phyloP scores from a whole-genome alignment of 1,139 yeast species.

The Saccharomyces hybrid region DNA sequence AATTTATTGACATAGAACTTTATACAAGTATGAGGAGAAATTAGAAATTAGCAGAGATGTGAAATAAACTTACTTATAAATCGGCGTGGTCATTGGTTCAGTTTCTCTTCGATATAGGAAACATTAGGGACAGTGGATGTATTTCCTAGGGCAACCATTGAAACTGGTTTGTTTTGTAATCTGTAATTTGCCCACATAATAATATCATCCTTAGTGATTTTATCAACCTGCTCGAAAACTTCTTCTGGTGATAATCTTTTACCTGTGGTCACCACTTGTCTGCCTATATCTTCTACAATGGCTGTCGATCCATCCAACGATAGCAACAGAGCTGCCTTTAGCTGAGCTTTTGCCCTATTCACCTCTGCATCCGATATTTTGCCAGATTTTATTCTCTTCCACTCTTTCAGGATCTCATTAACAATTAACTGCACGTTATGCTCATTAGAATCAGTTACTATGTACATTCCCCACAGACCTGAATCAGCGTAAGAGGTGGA shows the following conservation, averaged over 20 bases:
- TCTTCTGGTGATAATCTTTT: conserved; percentile 85
- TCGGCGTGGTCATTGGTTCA: conserved; percentile 10
- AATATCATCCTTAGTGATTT: conserved; percentile 72
- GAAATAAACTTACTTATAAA: not conserved
- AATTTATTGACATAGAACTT: not conserved
- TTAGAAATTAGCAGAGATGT: not conserved
- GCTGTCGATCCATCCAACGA: conserved; percentile 94
- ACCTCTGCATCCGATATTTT: conserved; percentile 77
- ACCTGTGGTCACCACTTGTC: conserved; percentile 94
- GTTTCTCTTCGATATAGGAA: conserved; percentile 21
- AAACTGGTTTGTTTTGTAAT: conserved; percentile 70
- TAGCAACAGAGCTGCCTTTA: conserved; percentile 82
- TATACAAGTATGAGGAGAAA: not conserved
- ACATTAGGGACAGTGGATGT: conserved; percentile 39
- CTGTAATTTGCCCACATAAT: conserved; percentile 84
- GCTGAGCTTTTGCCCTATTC: conserved; percentile 87
- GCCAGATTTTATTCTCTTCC: conserved; percentile 79
- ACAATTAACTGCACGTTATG: conserved; percentile 60
- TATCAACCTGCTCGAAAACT: conserved; percentile 76
- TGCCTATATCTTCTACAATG: conserved; percentile 94
- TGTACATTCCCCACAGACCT: conserved; percentile 94
- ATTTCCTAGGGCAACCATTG: conserved; percentile 87
- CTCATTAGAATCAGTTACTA: conserved; percentile 70
- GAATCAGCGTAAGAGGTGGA: conserved; percentile 96
- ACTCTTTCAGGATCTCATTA: conserved; percentile 73